Evolutionary conservation across 257 asterid species (phyloP), one percentile per base, ranked within the genome.

Genomic region (Lithospermum erythrorhizon): DNA sequence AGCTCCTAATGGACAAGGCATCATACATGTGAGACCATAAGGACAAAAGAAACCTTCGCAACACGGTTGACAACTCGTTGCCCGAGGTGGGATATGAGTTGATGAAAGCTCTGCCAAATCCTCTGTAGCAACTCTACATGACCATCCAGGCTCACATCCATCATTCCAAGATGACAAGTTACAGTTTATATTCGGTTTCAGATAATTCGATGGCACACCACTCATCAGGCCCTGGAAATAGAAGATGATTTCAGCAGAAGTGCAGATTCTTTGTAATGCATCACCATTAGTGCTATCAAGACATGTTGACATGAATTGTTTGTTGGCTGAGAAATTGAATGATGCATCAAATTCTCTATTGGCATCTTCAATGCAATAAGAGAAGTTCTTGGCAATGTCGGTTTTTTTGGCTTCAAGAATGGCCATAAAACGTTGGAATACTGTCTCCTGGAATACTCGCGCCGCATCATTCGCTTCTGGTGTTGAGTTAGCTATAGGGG

Each of bases 71-170:
- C 96, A 93, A 21, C 80, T 65, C 4, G 55, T 66, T 55, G 61
- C 53, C 70, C 97, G 79, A 6, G 21, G 30, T 3, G 97, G 99
- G 25, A 86, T 84, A 18, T 78, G 82, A 59, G 79, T 79, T 17
- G 71, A 77, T 61, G 83, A 78, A 24, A 89, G 73, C 72, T 82
- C 85, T 20, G 83, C 87, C 59, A 78, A 64, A 30, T 32, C 65
- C 41, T 78, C 76, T 59, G 47, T 63, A 51, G 65, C 82, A 2
- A 74, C 81, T 32, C 87, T 83, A 70, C 99, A 89, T 29, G 96
- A 78, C 99, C 99, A 93, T 20, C 98, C 99, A 0, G 98, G 90
- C 76, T 93, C 99, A 41, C 99, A 93, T 4, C 97, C 99, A 15
- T 84, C n/a, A 32, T 75, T 72, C 97, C 99, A 93, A 5, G 94